Evolutionary conservation across 148 eudicot genomes (phyloP).

Genomic region (Polygonum aviculare): DNA sequence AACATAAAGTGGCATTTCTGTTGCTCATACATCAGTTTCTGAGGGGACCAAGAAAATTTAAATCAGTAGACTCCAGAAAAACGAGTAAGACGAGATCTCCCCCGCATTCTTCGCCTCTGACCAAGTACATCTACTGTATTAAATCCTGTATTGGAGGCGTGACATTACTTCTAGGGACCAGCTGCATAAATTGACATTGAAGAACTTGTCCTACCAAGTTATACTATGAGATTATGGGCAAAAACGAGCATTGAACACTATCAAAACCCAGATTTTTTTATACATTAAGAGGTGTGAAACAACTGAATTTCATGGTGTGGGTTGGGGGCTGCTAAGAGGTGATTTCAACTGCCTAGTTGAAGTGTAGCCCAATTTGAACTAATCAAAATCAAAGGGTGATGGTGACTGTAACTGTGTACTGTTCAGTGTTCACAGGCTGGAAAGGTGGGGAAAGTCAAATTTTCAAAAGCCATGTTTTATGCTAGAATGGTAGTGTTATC

Average conservation of each 20-base stretch:
- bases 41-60: conserved; percentile 7
- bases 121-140: not conserved
- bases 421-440: conserved; percentile 14
- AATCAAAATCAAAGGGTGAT: not conserved
- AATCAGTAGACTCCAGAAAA: conserved; percentile 2
- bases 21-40: not conserved
- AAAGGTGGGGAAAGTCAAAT: conserved; percentile 9
- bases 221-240: not conserved
- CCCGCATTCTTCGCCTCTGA: conserved; percentile 5
- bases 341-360: not conserved
- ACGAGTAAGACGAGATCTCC: not conserved
- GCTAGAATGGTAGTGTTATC: conserved; percentile 13
- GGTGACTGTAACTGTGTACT: not conserved
- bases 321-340: not conserved
- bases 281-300: not conserved
- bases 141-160: not conserved
- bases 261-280: not conserved
- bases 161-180: not conserved
- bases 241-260: not conserved
- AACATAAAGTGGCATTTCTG: not conserved
- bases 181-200: not conserved
- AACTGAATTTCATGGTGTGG: not conserved
- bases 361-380: not conserved
- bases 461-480: not conserved
- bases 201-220: not conserved